Evolutionary conservation across 495 filamentous ascomycete species (phyloP), one percentile per base, ranked within the genome.

Genomic region (Talaromyces stipitatus): DNA sequence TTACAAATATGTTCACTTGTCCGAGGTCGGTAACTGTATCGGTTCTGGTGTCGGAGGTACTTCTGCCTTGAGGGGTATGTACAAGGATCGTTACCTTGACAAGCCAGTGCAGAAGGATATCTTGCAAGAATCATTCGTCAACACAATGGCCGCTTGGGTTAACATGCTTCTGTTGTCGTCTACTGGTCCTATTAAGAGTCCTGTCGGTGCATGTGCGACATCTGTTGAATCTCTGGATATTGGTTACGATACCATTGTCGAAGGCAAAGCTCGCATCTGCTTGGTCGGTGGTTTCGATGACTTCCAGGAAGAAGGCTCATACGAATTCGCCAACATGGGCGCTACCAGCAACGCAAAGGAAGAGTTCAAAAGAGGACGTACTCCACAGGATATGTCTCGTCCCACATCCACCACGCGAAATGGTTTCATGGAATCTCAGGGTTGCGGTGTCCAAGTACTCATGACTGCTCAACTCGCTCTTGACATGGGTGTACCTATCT

Each of bases 261-360:
- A 97, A 71, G 94, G 94, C 63, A 99, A 97, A 77, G 95, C 94
- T 27, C 86, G 90, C 46, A 82, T 99, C 61, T 97, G 92, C 79
- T 87, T 99, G 57, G 95, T 99, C 54, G 94, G 94, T 81, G 94
- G 94, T 53, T 96, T 97, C 68, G 94, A 99, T 76, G 94, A 99
- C 73, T 97, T 99, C 81, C 91, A 95, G 62, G 94, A 99, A 74
- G 94, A 99, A 75, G 94, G 95, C 52, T 97, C 94, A 4, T 97
- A 96, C 62, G 94, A 99, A 72, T 99, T 99, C 67, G 94, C 94
- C 79, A 99, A 99, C 76, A 99, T 99, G 94, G 95, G 95, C 73
- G 94, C 94, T 29, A 99, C 94, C 43, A 95, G 89, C 79, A 99
- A 97, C 63, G 90, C 92, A 23, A 86, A 96, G 54, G 91, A 97